A percentile compares a stretch with the other conserved stretches of the same genome.
Evolutionary conservation across 2,329 filamentous ascomycete genomes (phyloP).

Genomic region (Cercospora sp.): DNA sequence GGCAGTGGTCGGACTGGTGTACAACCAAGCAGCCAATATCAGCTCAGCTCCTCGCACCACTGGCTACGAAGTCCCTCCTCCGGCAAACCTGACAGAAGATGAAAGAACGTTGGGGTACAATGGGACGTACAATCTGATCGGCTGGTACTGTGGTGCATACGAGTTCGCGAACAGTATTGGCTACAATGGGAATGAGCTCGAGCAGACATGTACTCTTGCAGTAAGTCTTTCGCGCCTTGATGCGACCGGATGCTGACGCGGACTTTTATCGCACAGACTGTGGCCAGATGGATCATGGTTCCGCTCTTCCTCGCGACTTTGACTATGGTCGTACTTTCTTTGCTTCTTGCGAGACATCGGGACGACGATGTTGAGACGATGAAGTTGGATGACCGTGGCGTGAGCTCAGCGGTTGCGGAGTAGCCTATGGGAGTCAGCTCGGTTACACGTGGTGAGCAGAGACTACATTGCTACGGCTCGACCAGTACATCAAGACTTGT

Average conservation of each 20-base stretch:
- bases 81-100: neutral
- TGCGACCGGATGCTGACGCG: neutral
- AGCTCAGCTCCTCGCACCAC: neutral
- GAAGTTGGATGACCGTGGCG: neutral
- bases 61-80: neutral
- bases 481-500: too few species aligned
- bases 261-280: neutral
- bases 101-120: neutral
- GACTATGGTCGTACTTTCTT: neutral
- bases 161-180: neutral
- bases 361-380: neutral
- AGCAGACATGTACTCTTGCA: neutral
- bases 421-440: neutral
- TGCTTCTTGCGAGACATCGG: neutral
- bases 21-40: neutral
- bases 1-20: neutral
- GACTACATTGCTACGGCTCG: too few species aligned
- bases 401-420: neutral
- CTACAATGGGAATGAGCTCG: neutral
- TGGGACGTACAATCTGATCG: neutral
- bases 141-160: neutral
- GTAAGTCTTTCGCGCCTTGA: neutral
- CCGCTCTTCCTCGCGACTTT: neutral
- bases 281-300: neutral
- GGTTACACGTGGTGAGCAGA: too few species aligned